Evolutionary conservation across 352 stramenopile genomes (phyloP).

Genomic region (Globisporangium abappressorium): DNA sequence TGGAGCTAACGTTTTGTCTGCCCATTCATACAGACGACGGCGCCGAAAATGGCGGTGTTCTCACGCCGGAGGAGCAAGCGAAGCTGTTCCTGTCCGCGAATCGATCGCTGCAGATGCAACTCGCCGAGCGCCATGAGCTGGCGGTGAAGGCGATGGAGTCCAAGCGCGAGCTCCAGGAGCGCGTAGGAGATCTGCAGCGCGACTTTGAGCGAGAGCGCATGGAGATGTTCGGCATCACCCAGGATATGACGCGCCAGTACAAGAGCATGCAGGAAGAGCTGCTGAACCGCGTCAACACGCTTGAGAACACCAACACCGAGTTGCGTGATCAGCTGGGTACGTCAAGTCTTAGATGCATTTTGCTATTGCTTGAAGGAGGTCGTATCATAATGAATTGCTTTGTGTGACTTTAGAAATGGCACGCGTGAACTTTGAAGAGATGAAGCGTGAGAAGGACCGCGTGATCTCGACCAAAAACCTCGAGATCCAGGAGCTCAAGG

Average conservation of each 20-base stretch:
- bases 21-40: slow-evolving; percentile 43
- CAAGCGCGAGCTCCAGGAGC: slow-evolving; percentile 83
- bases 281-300: slow-evolving; percentile 78
- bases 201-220: slow-evolving; percentile 85
- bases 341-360: background rate
- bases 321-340: slow-evolving; percentile 89
- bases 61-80: slow-evolving; percentile 78
- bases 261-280: slow-evolving; percentile 96
- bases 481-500: slow-evolving; percentile 89
- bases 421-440: slow-evolving; percentile 84
- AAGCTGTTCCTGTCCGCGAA: slow-evolving; percentile 85
- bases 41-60: slow-evolving; percentile 65
- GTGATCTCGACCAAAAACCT: slow-evolving; percentile 87
- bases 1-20: background rate
- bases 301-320: slow-evolving; percentile 92
- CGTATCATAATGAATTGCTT: background rate
- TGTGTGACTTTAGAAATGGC: slow-evolving; percentile 55
- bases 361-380: background rate
- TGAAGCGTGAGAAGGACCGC: slow-evolving; percentile 90
- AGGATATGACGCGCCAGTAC: slow-evolving; percentile 96
- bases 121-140: slow-evolving; percentile 86
- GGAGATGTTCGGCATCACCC: slow-evolving; percentile 92
- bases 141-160: slow-evolving; percentile 84
- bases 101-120: slow-evolving; percentile 85
- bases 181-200: slow-evolving; percentile 75